Conservation (phyloP, 768 basidiomycete species). For the Trametopsis cervina region DNA sequence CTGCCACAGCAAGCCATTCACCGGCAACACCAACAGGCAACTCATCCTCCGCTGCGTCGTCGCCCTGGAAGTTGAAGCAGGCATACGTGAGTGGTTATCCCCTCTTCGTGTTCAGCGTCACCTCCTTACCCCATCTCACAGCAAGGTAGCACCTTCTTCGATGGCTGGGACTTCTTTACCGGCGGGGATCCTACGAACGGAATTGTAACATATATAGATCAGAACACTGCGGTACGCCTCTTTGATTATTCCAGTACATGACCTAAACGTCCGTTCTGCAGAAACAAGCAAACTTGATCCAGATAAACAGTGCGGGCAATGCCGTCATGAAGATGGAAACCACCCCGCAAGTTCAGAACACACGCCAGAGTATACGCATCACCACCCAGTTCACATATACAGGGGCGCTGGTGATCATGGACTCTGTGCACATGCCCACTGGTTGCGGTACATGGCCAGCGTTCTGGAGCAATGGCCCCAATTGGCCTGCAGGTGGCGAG, state of each 20-base stretch:
- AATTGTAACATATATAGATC: constrained; percentile 58
- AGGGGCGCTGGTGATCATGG: constrained; percentile 70
- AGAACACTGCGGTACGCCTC: constrained; percentile 43
- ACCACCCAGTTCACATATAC: constrained; percentile 53
- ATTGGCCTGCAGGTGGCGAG: constrained; percentile 65
- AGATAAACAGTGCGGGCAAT: constrained; percentile 64
- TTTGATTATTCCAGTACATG: constrained; percentile 1
- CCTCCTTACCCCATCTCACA: constrained; percentile 19
- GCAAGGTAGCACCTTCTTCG: constrained; percentile 71
- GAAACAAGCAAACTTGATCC: constrained; percentile 52
- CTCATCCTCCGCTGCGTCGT: constrained; percentile 12
- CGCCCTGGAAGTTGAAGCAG: constrained; percentile 43
- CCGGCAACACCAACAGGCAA: constrained; percentile 1
- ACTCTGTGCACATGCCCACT: constrained; percentile 83
- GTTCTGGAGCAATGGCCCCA: constrained; percentile 40
- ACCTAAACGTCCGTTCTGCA: constrained; percentile 19
- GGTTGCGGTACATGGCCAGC: constrained; percentile 85
- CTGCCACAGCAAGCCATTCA: constrained; percentile 8
- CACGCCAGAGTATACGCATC: constrained; percentile 74
- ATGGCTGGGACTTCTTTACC: constrained; percentile 73
- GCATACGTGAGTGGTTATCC: constrained; percentile 40
- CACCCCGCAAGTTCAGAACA: constrained; percentile 55
- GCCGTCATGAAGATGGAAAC: constrained; percentile 89
- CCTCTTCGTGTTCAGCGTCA: constrained; percentile 6
- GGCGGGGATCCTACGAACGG: constrained; percentile 72